These are phyloP conservation scores for Hypoxylon rickii DNA, from an alignment of 495 filamentous ascomycete species.

Conservation along the genomic window DNA sequence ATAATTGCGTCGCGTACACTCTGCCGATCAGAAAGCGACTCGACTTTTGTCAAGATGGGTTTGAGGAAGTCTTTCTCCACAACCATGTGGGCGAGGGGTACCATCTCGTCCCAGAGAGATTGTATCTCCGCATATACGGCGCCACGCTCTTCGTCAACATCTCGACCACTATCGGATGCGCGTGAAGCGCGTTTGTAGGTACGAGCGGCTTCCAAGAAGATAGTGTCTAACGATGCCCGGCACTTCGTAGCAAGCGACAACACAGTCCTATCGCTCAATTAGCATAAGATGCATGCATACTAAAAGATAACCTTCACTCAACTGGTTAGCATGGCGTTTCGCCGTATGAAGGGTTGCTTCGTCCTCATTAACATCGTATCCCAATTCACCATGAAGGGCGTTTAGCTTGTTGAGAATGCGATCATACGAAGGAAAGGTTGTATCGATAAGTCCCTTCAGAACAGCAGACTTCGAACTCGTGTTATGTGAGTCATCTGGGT, in stretches of 20 bases:
- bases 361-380: slow-evolving; percentile 9
- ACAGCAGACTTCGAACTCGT: slow-evolving; percentile 1
- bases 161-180: slow-evolving; percentile 1
- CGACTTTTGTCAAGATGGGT: slow-evolving; percentile 19
- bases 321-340: slow-evolving; percentile 32
- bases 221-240: slow-evolving; percentile 31
- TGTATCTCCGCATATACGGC: slow-evolving; percentile 31
- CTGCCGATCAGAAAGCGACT: slow-evolving; percentile 20
- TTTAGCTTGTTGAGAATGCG: slow-evolving; percentile 23
- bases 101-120: slow-evolving; percentile 34
- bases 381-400: slow-evolving; percentile 19
- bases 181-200: slow-evolving; percentile 3
- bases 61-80: slow-evolving; percentile 36
- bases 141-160: slow-evolving; percentile 18
- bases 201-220: slow-evolving; percentile 27
- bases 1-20: slow-evolving; percentile 13
- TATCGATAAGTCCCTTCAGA: slow-evolving; percentile 10
- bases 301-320: slow-evolving; percentile 1
- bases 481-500: background rate
- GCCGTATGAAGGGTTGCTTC: slow-evolving; percentile 26
- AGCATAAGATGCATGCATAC: background rate
- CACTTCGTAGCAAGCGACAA: slow-evolving; percentile 34
- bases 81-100: slow-evolving; percentile 37
- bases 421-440: slow-evolving; percentile 22
- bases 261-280: slow-evolving; percentile 29